Conservation (phyloP, 345 rosid species). For the Citrus mangshanensis region DNA sequence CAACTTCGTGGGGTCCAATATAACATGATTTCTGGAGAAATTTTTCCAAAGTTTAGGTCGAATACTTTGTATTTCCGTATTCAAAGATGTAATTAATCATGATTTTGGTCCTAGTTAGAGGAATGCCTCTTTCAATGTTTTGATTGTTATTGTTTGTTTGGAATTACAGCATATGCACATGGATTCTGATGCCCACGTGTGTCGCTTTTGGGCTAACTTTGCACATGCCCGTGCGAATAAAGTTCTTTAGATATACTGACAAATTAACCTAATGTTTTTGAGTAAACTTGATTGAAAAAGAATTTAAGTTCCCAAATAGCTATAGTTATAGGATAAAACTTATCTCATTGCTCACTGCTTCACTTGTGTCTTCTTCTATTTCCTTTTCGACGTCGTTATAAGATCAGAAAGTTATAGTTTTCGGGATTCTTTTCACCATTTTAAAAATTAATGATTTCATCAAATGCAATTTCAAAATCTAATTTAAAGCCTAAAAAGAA, state of each 20-base stretch:
- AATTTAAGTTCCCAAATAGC: too few species aligned
- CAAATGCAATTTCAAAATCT: too few species aligned
- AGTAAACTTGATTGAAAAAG: background rate
- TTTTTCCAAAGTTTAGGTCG: constrained; percentile 12
- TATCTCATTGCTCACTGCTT: background rate
- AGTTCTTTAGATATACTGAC: background rate
- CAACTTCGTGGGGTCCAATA: constrained; percentile 16
- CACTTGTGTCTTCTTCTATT: too few species aligned
- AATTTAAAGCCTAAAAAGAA: too few species aligned
- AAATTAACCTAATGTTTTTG: background rate
- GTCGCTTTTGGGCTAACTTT: background rate
- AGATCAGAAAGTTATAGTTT: too few species aligned
- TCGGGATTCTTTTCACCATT: too few species aligned
- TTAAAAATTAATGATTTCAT: too few species aligned
- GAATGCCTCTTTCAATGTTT: constrained; percentile 22
- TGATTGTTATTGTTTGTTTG: background rate
- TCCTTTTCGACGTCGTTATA: background rate
- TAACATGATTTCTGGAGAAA: constrained; percentile 7
- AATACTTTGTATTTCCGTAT: constrained; percentile 9
- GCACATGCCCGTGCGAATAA: constrained; percentile 11
- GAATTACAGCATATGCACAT: background rate
- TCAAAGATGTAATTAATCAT: background rate
- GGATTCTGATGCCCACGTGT: constrained; percentile 5
- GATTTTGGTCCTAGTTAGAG: constrained; percentile 24
- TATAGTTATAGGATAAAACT: background rate